Evolutionary conservation across 345 rosid genomes (phyloP).

Genomic region (Orychophragmus violaceus): DNA sequence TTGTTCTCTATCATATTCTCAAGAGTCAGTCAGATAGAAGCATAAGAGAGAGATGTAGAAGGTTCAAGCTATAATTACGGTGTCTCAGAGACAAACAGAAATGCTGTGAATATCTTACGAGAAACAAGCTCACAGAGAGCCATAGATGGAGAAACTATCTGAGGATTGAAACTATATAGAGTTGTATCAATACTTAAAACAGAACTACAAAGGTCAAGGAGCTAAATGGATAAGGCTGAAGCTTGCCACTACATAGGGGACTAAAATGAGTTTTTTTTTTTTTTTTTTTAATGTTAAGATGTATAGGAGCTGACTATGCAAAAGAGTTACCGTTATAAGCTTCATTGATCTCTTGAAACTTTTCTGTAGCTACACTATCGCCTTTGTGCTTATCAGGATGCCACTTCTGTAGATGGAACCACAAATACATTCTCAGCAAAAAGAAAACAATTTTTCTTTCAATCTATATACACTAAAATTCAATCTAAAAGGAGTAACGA

Average conservation of each 20-base stretch:
- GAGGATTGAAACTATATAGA: background rate
- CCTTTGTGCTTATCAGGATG: constrained; percentile 87
- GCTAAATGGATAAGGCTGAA: background rate
- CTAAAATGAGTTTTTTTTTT: background rate
- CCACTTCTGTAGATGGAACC: constrained; percentile 50
- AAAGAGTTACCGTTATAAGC: constrained; percentile 54
- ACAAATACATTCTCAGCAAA: background rate
- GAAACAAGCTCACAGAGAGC: background rate
- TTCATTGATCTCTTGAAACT: constrained; percentile 77
- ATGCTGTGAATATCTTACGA: background rate
- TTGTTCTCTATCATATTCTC: background rate
- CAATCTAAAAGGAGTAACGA: background rate
- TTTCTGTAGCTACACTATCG: constrained; percentile 57
- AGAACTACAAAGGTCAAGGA: background rate
- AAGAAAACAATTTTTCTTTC: background rate
- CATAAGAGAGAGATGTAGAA: background rate
- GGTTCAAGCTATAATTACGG: background rate
- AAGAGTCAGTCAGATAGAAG: background rate
- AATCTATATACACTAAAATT: background rate
- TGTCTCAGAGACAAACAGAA: background rate
- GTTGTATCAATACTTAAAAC: background rate
- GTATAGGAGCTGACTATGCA: background rate
- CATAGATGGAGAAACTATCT: background rate
- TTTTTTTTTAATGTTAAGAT: background rate
- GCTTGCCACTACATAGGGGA: background rate